Evolutionary conservation across 345 rosid species (phyloP).

Genomic region (Litchi chinensis): DNA sequence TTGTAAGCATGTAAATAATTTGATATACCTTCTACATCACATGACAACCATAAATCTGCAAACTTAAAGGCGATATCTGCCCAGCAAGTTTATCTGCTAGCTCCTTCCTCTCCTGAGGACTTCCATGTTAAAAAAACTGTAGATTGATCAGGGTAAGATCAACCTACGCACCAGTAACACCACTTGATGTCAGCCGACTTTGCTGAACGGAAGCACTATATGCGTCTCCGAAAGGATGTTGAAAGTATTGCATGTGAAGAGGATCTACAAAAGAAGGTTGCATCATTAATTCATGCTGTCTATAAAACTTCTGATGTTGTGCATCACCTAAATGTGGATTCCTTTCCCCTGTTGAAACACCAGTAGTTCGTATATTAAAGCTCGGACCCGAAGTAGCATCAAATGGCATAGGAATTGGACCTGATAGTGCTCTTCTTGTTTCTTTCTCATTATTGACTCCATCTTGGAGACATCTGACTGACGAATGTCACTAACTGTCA

Average conservation of each 20-base stretch:
- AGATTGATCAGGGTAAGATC: conserved; percentile 39
- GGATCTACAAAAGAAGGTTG: conserved; percentile 72
- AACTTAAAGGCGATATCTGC: conserved; percentile 82
- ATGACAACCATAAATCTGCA: conserved; percentile 99
- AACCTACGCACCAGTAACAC: conserved; percentile 40
- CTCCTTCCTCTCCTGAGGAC: conserved; percentile 76
- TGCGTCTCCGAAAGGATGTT: conserved; percentile 57
- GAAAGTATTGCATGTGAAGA: conserved; percentile 68
- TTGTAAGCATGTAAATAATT: not conserved
- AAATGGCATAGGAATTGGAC: conserved; percentile 60
- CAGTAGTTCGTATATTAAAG: conserved; percentile 39
- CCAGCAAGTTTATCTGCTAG: conserved; percentile 86
- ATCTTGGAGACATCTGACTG: conserved; percentile 41
- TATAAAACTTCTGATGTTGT: conserved; percentile 50
- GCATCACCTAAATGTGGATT: conserved; percentile 40
- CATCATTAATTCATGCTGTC: conserved; percentile 48
- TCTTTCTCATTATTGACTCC: conserved; percentile 42
- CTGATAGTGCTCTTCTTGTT: conserved; percentile 56
- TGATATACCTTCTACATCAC: conserved; percentile 90
- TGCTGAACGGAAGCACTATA: conserved; percentile 57
- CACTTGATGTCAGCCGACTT: conserved; percentile 34
- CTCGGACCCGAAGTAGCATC: conserved; percentile 53
- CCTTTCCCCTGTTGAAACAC: conserved; percentile 42
- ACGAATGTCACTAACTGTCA: conserved; percentile 29
- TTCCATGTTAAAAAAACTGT: conserved; percentile 94